A percentile compares a stretch with the other conserved stretches of the same genome.
Conservation (phyloP, 345 rosid species). For the Heritiera fomes region DNA sequence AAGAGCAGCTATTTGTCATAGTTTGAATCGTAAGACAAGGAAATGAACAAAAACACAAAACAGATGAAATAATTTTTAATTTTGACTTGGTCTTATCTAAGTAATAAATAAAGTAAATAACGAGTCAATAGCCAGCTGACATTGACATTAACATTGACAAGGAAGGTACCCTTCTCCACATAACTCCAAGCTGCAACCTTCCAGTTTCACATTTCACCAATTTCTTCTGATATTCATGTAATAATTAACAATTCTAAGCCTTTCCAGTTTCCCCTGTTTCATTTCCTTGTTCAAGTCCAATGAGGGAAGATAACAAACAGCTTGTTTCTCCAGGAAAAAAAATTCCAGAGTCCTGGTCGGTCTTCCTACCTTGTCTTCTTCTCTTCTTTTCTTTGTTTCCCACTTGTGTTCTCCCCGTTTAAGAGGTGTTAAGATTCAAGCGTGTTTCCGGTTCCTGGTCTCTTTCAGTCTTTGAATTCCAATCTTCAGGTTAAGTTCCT, state of each 20-base stretch:
- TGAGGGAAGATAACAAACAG: constrained; percentile 16
- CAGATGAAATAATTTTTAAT: no score
- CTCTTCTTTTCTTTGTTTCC: not conserved
- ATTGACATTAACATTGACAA: constrained; percentile 23
- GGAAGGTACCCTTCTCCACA: constrained; percentile 27
- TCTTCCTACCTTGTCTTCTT: not conserved
- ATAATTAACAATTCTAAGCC: not conserved
- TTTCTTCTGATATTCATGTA: not conserved
- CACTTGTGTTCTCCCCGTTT: constrained; percentile 22
- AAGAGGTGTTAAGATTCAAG: constrained; percentile 10
- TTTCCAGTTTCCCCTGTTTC: not conserved
- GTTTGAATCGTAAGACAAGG: no score
- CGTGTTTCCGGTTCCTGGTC: not conserved
- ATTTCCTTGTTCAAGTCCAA: constrained; percentile 10
- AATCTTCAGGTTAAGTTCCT: constrained; percentile 29
- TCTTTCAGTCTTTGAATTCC: constrained; percentile 15
- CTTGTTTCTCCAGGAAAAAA: not conserved
- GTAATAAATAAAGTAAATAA: not conserved
- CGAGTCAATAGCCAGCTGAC: constrained; percentile 14
- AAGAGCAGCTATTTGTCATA: no score
- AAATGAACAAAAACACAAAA: no score
- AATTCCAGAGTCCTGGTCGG: not conserved
- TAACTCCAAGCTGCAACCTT: constrained; percentile 27
- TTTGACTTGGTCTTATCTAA: no score
- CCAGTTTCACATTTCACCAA: constrained; percentile 10